Conservation (phyloP, 2,329 filamentous ascomycete genomes). For the Tolypocladium pustulatum region DNA sequence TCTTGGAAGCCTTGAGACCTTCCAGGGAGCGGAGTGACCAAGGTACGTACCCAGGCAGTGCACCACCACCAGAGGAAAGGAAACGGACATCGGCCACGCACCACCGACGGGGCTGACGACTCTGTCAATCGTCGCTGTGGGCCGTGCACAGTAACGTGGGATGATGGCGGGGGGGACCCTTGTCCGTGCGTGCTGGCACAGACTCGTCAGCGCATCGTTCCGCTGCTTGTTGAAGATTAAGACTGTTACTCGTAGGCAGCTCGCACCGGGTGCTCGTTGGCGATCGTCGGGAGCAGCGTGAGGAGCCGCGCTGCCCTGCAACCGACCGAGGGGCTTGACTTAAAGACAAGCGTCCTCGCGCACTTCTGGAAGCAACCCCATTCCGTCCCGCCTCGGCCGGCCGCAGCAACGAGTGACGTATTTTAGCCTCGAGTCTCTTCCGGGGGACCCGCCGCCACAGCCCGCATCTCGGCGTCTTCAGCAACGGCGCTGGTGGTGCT, state of each 20-base stretch:
- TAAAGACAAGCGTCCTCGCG: neutral
- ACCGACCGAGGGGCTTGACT: neutral
- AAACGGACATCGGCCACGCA: neutral
- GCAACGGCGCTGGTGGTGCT: neutral
- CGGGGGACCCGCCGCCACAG: constrained; percentile 1
- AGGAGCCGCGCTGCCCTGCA: neutral
- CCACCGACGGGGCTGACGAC: neutral
- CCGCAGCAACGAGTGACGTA: neutral
- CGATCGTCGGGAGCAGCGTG: too few relatives aligned
- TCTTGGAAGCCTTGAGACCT: too few relatives aligned
- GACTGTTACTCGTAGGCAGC: too few relatives aligned
- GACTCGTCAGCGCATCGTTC: neutral
- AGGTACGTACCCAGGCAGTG: neutral
- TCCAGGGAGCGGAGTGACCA: too few relatives aligned
- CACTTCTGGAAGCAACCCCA: neutral
- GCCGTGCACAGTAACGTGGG: neutral
- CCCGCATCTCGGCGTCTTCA: neutral
- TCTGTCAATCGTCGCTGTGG: neutral
- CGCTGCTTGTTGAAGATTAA: neutral
- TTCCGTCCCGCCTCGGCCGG: neutral
- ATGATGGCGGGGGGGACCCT: neutral
- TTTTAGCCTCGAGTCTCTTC: neutral
- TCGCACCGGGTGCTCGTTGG: neutral
- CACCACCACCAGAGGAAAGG: neutral
- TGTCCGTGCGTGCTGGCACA: neutral